Evolutionary conservation across 192 early-diverging fungal species (phyloP), one percentile per base, ranked within the genome.

Genomic region (Thoreauomyces humboldtii): DNA sequence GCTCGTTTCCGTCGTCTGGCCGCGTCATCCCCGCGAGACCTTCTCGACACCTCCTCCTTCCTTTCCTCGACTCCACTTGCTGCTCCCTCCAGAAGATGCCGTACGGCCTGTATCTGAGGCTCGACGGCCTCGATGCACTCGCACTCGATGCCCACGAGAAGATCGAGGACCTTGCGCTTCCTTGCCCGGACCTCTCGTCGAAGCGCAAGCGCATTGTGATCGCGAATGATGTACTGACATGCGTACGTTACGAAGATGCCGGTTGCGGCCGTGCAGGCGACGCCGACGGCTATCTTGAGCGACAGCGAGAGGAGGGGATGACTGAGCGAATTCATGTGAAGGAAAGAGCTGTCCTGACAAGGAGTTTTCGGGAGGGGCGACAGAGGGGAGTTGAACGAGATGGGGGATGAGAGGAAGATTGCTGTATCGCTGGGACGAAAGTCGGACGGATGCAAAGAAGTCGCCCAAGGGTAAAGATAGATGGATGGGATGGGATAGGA

Each of bases 261-360:
- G 4, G 77, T 71, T 44, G 73, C 73, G 27, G 73, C 61, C 2
- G 77, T 76, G 32, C 73, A 72, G 21, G 61, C 70, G 41, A 72
- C 66, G 25, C 65, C 70, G 27, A 68, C 47, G 15, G 64, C 65
- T 1, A 76, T 42, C 28, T 65, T 54, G 31, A 75, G 60, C 3
- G 68, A 33, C 15, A 62, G 41, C 32, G 41, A 25, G n/a, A 69
- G 11, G 19, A 68, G 32, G 11, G 66, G 66, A 45, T 68, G 66
- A 12, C 52, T 48, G 5, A 43, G 22, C 12, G 63, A 33, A 21
- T 1, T 34, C 57, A 59, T 59, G n/a, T n/a, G n/a, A n/a, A n/a
- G n/a, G n/a, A n/a, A n/a, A n/a, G n/a, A n/a, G n/a, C n/a, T n/a
- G n/a, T n/a, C n/a, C n/a, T n/a, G n/a, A n/a, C n/a, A n/a, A n/a